Base-by-base conservation (phyloP, 768 basidiomycete genomes). In the Termitomyces sp. region DNA sequence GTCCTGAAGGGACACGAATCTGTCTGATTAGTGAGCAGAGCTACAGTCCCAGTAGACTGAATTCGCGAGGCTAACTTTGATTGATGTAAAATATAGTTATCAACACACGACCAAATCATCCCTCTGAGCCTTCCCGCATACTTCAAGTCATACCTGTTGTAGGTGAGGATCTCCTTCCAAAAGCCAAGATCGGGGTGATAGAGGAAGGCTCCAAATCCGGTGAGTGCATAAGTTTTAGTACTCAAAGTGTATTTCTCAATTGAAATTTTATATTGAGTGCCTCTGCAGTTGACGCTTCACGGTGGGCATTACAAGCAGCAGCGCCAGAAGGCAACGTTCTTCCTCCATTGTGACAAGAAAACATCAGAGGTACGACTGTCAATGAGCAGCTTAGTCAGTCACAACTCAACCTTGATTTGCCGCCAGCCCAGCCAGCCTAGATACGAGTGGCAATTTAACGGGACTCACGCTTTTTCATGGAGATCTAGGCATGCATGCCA, bases 81-180 rank as follows among this genome's bases (percentile, higher is more conserved):
- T 9, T 34, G 30, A 31, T n/a, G 7, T 30, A 11, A 36, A 33
- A 12, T 49, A n/a, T 31, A 68, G 64, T 70, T 16, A 46, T 68
- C 11, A 74, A 74, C 47, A 70, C 66, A 13, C 66, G 71, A 6
- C 73, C 72, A 36, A 64, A 68, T 9, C 71, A 72, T 58, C 71
- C 69, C 34, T 72, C 71, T 9, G 75, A 73, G 46, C 73, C 73
- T 20, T 22, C 59, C 7, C 65, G 73, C 20, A 70, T 74, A 24
- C 61, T 75, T 8, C 73, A 74, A 66, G 71, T 76, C 37, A 64
- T 76, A 16, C 72, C 73, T 11, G 65, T 74, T 11, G 70, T 68
- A 4, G 59, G 63, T 1, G 59, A 41, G 16, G 62, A 60, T 31
- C 48, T 68, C 2, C 57, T 56, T 18, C 69, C 67, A 16, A 71